Evolutionary conservation across 129 eudicot genomes (phyloP).

Genomic region (Centrapalus pauciflorus): DNA sequence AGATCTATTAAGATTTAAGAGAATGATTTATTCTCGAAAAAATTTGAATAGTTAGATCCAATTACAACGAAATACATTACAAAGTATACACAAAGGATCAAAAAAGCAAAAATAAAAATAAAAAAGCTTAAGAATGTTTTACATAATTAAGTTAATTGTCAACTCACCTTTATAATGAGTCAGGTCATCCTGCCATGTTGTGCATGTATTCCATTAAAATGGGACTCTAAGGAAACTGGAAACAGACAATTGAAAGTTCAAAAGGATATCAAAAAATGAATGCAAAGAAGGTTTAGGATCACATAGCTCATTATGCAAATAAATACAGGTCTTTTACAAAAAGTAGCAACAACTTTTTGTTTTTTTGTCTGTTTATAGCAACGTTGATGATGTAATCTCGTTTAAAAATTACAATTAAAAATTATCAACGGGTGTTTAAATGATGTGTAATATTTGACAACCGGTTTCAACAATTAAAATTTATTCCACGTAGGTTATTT

Average conservation of each 20-base stretch:
- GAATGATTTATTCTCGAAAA: neutral
- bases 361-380: neutral
- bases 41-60: no score
- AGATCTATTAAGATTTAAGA: neutral
- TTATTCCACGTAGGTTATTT: no score
- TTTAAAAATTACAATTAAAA: neutral
- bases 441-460: no score
- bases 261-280: neutral
- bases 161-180: neutral
- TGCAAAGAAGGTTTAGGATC: neutral
- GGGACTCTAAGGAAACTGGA: neutral
- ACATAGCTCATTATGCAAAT: neutral
- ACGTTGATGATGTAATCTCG: no score
- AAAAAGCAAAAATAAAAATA: no score
- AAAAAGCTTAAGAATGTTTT: neutral
- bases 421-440: no score
- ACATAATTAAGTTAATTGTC: neutral
- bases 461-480: no score
- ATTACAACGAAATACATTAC: no score
- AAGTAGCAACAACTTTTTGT: neutral
- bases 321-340: neutral
- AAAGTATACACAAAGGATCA: no score
- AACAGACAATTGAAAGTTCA: neutral
- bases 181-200: neutral
- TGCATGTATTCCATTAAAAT: neutral